Evolutionary conservation across 371 early-diverging fungal genomes (phyloP).

Genomic region (Circinella minor): DNA sequence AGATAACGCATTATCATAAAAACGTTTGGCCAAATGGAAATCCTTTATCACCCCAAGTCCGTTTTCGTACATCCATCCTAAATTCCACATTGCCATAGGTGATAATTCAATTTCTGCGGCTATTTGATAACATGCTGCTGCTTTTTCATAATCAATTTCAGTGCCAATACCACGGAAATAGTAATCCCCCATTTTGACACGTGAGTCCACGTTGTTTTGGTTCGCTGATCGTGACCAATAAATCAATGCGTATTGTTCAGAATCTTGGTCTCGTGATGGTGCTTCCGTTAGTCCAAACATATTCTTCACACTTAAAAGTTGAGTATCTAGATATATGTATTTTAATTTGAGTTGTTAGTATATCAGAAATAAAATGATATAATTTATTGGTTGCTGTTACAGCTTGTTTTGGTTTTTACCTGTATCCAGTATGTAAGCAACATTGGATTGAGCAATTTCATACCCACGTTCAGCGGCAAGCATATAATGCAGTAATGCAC

Average conservation of each 20-base stretch:
- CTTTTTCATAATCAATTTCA: conserved; percentile 68
- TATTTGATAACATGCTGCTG: conserved; percentile 86
- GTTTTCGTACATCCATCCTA: conserved; percentile 97
- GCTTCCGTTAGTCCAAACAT: conserved; percentile 1
- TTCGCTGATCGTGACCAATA: conserved; percentile 97
- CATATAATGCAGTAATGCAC: conserved; percentile 72
- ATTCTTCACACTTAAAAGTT: conserved; percentile 11
- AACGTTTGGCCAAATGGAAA: conserved; percentile 90
- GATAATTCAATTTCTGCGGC: conserved; percentile 84
- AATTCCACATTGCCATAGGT: conserved; percentile 93
- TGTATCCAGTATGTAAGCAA: conserved; percentile 89
- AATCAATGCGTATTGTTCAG: conserved; percentile 64
- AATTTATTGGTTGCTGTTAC: too few species aligned
- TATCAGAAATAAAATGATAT: too few species aligned
- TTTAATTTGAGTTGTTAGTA: too few species aligned
- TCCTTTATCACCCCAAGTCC: conserved; percentile 91
- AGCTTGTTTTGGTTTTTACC: conserved; percentile 29
- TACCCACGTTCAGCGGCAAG: conserved; percentile 87
- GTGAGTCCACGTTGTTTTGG: conserved; percentile 87
- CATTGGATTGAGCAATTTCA: conserved; percentile 84
- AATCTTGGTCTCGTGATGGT: conserved; percentile 9
- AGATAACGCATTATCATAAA: conserved; percentile 80
- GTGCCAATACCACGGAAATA: conserved; percentile 90
- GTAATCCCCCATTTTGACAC: conserved; percentile 94
- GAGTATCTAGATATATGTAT: conserved; percentile 9